phyloP scores from a whole-genome alignment of 1,139 yeast species.

The Lodderomyces pseudojiufengensis region DNA sequence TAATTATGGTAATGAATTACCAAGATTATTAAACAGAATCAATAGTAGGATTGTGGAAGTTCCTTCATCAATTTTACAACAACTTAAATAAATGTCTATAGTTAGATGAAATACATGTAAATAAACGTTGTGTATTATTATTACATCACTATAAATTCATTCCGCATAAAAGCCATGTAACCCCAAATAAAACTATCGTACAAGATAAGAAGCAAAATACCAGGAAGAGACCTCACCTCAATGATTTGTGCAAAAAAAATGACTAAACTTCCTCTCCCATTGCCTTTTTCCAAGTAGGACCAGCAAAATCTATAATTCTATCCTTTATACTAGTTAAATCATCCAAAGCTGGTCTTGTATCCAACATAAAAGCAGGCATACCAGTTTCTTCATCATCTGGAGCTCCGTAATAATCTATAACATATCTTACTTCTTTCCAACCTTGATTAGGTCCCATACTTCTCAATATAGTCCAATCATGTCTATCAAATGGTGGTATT shows the following conservation, averaged over 20 bases:
- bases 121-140: background rate
- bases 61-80: background rate
- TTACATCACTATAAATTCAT: too few relatives aligned
- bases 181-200: slow-evolving; percentile 1
- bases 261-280: slow-evolving; percentile 36
- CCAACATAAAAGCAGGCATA: slow-evolving; percentile 85
- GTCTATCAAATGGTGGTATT: slow-evolving; percentile 94
- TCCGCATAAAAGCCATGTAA: too few relatives aligned
- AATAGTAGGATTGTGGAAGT: slow-evolving; percentile 2
- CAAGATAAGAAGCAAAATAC: slow-evolving; percentile 1
- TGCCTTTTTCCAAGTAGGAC: slow-evolving; percentile 41
- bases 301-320: slow-evolving; percentile 52
- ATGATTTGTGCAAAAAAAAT: background rate
- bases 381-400: slow-evolving; percentile 89
- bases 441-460: slow-evolving; percentile 45
- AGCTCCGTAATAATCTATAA: slow-evolving; percentile 90
- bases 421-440: slow-evolving; percentile 69
- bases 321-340: slow-evolving; percentile 58
- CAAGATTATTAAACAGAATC: slow-evolving; percentile 21
- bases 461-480: slow-evolving; percentile 96
- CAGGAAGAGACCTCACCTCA: too few relatives aligned
- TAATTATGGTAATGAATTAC: slow-evolving; percentile 41
- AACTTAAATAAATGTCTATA: slow-evolving; percentile 1
- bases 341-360: slow-evolving; percentile 94
- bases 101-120: background rate